Evolutionary conservation across 2,329 filamentous ascomycete genomes (phyloP), one percentile per base, ranked within the genome.

Genomic region (Arthroderma sp.): DNA sequence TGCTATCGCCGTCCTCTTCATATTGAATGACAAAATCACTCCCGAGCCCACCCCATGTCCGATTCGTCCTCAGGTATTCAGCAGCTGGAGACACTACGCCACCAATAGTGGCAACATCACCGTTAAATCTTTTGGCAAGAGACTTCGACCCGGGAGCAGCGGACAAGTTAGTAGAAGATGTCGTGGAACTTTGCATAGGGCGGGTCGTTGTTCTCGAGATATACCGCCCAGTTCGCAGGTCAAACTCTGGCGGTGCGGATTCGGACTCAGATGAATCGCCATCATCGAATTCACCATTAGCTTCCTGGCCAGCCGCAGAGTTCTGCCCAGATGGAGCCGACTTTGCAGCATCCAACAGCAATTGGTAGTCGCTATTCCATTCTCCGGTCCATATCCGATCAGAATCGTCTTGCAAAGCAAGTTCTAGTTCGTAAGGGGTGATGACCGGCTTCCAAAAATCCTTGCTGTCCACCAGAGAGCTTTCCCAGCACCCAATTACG

Each of bases 401-500:
- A 30, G 79, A 74, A 57, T 94, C 88, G 9, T 74, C 72, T 64
- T 78, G 72, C 49, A 98, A 65, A 3, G 85, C 85, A 39, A 94
- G 68, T 43, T 79, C 80, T 45, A 96, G 68, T 70, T 98, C 91
- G 60, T 93, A 96, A 0, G 89, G 89, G n/a, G 91, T 98, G 36
- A 96, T 79, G 6, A 96, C 80, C 0, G 88, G 87, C 54, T 79
- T 77, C 74, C 81, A 96, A 58, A 94, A 94, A 5, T 83, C 84
- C 47, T 84, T 83, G 51, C 87, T 86, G 55, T 95, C 89, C 4
- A 98, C 77, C 42, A 96, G 68, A 48, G 84, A 86, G 61, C 88
- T 94, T 66, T 98, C 91, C 91, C 91, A 98, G 64, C 91, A 98
- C 2, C 91, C 89, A 6, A 98, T 85, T 0, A 96, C 87, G 0